Base-by-base conservation (phyloP, 2,329 filamentous ascomycete species). In the Tetracladium maxilliforme region DNA sequence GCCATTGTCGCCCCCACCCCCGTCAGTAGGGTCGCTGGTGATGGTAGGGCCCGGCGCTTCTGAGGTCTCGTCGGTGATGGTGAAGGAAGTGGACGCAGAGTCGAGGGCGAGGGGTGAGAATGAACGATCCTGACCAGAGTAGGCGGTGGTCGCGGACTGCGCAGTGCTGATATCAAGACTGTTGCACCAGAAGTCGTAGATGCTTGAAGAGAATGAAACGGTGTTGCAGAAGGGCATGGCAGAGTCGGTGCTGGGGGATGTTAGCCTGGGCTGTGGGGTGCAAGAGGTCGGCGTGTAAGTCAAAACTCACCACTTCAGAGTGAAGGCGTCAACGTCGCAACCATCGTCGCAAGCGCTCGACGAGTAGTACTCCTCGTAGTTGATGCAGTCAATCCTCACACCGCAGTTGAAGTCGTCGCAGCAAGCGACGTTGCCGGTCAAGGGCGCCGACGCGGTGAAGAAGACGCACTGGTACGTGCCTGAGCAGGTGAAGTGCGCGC, bases 301-400 rank as follows among this genome's bases (percentile, higher is more conserved):
- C 10, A 14, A 8, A 19, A 37, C 44, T 30, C 42, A 63, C 59
- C 60, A 64, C 40, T 64, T 64, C 19, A 56, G 32, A 8, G 52
- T 60, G 18, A 40, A 47, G 2, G 41, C 41, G 27, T 63, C 53
- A 11, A 16, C 19, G 21, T 27, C 6, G 23, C 24, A 30, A 8
- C 43, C 47, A 23, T 46, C 33, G 27, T 54, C 44, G 30, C 60
- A 64, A 8, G 37, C 32, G 21, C 47, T 53, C 5, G 43, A 44
- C 3, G 38, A 36, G 17, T 33, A 46, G 16, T 53, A 44, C 10
- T 49, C 37, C 0, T 33, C 30, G 23, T 45, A 51, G 31, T 60
- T 53, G 8, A 57, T 29, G 27, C 60, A 64, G 4, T 33, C 40
- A 6, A 45, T 32, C 12, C 46, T 43, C 19, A 53, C 40, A 21